These are phyloP conservation scores for Leishmania turanica DNA, from an alignment of 208 protist genomes.

Conservation along the genomic window DNA sequence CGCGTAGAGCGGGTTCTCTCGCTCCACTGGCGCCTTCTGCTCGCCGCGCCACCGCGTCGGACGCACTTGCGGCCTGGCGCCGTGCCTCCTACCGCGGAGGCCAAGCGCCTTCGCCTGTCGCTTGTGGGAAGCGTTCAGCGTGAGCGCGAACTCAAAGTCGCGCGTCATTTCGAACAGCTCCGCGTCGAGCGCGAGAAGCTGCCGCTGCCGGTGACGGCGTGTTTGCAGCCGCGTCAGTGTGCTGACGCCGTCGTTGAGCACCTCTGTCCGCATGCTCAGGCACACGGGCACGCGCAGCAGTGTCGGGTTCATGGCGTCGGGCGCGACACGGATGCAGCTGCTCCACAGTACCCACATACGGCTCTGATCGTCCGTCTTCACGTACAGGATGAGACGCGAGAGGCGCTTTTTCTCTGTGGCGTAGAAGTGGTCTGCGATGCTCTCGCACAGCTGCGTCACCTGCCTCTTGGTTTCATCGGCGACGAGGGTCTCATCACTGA, in stretches of 20 bases:
- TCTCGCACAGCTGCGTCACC: constrained; percentile 72
- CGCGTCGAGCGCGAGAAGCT: constrained; percentile 75
- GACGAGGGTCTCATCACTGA: constrained; percentile 81
- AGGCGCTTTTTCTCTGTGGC: constrained; percentile 83
- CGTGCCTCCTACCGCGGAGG: constrained; percentile 26
- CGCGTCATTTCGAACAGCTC: constrained; percentile 74
- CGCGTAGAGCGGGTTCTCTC: constrained; percentile 57
- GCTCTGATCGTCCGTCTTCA: constrained; percentile 82
- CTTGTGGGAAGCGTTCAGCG: constrained; percentile 64
- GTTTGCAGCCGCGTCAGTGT: constrained; percentile 47
- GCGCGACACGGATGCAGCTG: constrained; percentile 71
- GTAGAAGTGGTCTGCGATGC: constrained; percentile 88
- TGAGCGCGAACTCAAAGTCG: constrained; percentile 80
- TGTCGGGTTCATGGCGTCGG: constrained; percentile 75
- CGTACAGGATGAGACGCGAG: constrained; percentile 80
- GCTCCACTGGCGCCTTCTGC: constrained; percentile 15
- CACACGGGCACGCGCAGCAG: constrained; percentile 66
- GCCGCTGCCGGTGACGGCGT: constrained; percentile 56
- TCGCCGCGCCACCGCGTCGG: constrained; percentile 26
- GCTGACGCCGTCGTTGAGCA: constrained; percentile 70
- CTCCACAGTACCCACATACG: constrained; percentile 85
- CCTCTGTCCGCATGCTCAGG: constrained; percentile 69
- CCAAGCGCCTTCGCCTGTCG: constrained; percentile 68
- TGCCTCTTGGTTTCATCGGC: constrained; percentile 81
- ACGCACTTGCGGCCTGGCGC: constrained; percentile 6